Conservation (phyloP, 73 alveolate species). For the Symbiodinium natans region DNA sequence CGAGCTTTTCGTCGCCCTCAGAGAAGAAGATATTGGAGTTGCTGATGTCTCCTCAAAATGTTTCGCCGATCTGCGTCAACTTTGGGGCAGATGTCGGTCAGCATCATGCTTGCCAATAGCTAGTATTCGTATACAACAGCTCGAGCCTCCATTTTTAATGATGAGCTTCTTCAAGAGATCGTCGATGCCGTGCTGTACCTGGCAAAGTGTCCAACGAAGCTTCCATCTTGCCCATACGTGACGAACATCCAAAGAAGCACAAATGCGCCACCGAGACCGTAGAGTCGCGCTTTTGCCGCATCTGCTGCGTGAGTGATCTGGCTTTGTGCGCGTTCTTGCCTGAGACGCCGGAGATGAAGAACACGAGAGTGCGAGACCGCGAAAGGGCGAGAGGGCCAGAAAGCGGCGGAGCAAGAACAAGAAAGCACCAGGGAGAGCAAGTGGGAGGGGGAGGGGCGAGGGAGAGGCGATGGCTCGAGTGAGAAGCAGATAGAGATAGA, state of each 20-base stretch:
- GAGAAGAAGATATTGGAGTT: conserved; percentile 89
- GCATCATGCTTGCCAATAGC: no score
- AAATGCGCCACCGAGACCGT: conserved; percentile 20
- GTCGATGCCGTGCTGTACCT: conserved; percentile 94
- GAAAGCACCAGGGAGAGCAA: no score
- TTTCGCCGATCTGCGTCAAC: no score
- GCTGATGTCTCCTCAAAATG: conserved; percentile 54
- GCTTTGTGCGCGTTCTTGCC: conserved; percentile 81
- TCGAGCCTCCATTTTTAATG: conserved; percentile 59
- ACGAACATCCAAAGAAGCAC: background rate
- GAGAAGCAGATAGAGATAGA: no score
- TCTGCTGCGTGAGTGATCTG: conserved; percentile 73
- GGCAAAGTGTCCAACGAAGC: background rate
- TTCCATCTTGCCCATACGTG: no score
- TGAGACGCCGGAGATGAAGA: background rate
- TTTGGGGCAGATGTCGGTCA: no score
- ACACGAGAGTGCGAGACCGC: no score
- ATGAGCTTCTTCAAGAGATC: conserved; percentile 66
- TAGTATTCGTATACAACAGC: no score
- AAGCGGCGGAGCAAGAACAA: no score
- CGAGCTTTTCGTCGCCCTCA: conserved; percentile 90
- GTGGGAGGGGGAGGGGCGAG: no score
- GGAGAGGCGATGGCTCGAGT: no score
- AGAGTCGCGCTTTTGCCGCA: conserved; percentile 71
- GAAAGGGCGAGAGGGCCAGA: no score